phyloP scores from a whole-genome alignment of 768 basidiomycete species.

The Leccinum aurantiacum region DNA sequence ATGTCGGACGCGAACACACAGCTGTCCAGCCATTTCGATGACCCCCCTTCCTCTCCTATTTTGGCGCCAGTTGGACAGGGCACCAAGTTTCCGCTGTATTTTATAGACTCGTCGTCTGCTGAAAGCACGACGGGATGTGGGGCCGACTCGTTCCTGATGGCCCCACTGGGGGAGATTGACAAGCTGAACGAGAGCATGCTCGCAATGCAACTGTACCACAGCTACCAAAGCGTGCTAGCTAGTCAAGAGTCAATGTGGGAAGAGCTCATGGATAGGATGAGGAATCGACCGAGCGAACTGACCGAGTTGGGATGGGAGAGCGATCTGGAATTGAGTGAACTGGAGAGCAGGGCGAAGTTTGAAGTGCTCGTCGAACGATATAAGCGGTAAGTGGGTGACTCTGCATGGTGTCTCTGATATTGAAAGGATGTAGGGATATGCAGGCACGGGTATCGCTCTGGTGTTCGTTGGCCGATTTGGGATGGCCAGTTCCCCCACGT shows the following conservation, averaged over 20 bases:
- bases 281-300: slow-evolving; percentile 54
- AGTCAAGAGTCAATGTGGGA: slow-evolving; percentile 81
- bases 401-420: not conserved
- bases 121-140: slow-evolving; percentile 39
- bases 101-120: slow-evolving; percentile 47
- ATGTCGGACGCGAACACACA: slow-evolving; percentile 26
- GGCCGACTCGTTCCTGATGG: slow-evolving; percentile 35
- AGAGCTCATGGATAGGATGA: slow-evolving; percentile 60
- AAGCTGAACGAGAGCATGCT: slow-evolving; percentile 57
- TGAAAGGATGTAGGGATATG: slow-evolving; percentile 52
- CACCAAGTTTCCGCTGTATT: slow-evolving; percentile 36
- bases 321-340: slow-evolving; percentile 58
- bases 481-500: slow-evolving; percentile 57
- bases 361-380: slow-evolving; percentile 60
- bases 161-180: slow-evolving; percentile 43
- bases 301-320: slow-evolving; percentile 68
- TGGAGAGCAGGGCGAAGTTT: slow-evolving; percentile 57
- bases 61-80: slow-evolving; percentile 10
- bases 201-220: slow-evolving; percentile 68
- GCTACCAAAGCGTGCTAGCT: slow-evolving; percentile 60
- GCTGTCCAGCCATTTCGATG: slow-evolving; percentile 20
- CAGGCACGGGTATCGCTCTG: slow-evolving; percentile 61
- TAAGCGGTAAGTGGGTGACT: slow-evolving; percentile 41
- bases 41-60: slow-evolving; percentile 20
- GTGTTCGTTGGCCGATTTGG: slow-evolving; percentile 58